Percentiles rank a stretch among this genome's conserved stretches.
phyloP scores from a whole-genome alignment of 306 rosid genomes.

The Prosopis cineraria region DNA sequence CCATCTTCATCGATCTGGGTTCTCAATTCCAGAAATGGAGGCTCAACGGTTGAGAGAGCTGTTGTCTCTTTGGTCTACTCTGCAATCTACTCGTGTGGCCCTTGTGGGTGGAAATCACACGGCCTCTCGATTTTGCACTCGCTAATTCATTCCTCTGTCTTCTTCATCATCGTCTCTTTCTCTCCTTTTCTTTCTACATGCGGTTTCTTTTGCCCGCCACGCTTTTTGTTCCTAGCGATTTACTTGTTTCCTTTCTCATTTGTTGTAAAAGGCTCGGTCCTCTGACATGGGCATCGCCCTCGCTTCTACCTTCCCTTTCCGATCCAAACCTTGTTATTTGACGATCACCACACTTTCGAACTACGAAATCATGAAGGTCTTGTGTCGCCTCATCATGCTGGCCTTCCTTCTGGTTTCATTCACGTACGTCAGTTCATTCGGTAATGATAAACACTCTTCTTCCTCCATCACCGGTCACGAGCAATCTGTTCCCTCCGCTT shows the following conservation, averaged over 20 bases:
- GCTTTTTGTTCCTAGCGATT: not conserved
- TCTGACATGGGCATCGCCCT: slow-evolving; percentile 43
- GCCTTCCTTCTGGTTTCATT: slow-evolving; percentile 39
- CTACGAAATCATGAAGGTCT: slow-evolving; percentile 36
- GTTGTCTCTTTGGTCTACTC: slow-evolving; percentile 53
- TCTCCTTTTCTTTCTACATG: not conserved
- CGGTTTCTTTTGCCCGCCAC: not conserved
- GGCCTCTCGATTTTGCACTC: slow-evolving; percentile 79
- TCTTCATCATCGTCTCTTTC: slow-evolving; percentile 18
- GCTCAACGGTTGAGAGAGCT: slow-evolving; percentile 66
- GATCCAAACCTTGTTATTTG: slow-evolving; percentile 40
- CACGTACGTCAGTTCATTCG: slow-evolving; percentile 27
- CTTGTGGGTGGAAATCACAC: slow-evolving; percentile 96
- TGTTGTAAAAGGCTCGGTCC: not conserved
- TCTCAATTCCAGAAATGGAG: slow-evolving; percentile 52
- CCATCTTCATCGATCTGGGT: slow-evolving; percentile 48
- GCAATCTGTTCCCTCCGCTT: not conserved
- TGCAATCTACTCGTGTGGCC: slow-evolving; percentile 45
- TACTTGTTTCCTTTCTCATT: not conserved
- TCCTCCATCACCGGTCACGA: slow-evolving; percentile 7
- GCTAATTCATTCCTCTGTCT: slow-evolving; percentile 38
- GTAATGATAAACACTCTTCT: not conserved
- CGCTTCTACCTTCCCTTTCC: slow-evolving; percentile 28
- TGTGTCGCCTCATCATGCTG: slow-evolving; percentile 32
- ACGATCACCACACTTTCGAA: slow-evolving; percentile 39